A percentile compares a stretch with the other conserved stretches of the same genome.
Conservation (phyloP, 305 asterid genomes). For the Lippia alba region DNA sequence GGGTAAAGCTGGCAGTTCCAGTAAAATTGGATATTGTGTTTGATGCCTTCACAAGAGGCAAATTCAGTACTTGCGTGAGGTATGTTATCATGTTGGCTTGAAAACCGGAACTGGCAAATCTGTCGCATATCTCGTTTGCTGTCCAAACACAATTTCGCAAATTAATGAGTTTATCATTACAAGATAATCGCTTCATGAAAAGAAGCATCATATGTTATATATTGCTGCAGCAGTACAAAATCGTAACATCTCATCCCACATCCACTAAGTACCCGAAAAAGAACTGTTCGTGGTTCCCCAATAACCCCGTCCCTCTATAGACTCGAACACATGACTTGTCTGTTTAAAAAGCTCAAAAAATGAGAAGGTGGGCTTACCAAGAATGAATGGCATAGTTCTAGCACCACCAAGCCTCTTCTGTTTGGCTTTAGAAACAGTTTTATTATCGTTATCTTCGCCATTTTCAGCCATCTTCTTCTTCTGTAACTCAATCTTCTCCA, state of each 20-base stretch:
- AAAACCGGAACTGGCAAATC: conserved; percentile 73
- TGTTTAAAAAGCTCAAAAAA: background rate
- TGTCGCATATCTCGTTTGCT: conserved; percentile 82
- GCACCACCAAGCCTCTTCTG: conserved; percentile 57
- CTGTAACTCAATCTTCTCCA: conserved; percentile 36
- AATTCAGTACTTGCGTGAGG: conserved; percentile 66
- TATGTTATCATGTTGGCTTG: conserved; percentile 81
- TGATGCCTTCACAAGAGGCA: conserved; percentile 82
- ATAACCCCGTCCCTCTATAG: no score
- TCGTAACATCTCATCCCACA: no score
- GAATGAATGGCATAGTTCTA: conserved; percentile 71
- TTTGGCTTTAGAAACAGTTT: conserved; percentile 25
- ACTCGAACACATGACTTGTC: no score
- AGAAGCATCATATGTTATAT: no score
- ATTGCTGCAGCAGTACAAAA: no score
- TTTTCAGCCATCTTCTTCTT: conserved; percentile 42
- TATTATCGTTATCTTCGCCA: conserved; percentile 38
- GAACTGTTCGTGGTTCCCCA: no score
- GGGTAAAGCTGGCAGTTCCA: conserved; percentile 77
- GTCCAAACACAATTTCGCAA: conserved; percentile 20
- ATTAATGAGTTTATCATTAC: background rate
- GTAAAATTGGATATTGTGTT: conserved; percentile 69
- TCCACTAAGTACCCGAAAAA: no score
- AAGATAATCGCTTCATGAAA: no score
- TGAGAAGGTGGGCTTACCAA: conserved; percentile 43